Conservation (phyloP, 1,284 basidiomycete genomes). For the Volvariella surrecta region DNA sequence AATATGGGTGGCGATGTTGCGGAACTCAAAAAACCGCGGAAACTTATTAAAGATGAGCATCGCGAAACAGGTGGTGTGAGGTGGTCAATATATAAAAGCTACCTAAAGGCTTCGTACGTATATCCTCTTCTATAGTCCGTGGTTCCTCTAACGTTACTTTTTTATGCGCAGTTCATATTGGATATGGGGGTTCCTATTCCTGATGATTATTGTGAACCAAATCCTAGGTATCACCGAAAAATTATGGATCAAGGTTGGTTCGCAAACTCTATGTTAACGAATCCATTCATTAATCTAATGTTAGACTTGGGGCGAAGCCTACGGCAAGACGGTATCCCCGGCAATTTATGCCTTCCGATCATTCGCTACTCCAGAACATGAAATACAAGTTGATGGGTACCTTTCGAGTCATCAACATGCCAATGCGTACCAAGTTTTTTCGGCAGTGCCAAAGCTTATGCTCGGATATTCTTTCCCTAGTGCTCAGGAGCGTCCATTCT, state of each 20-base stretch:
- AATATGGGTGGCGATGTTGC: slow-evolving; percentile 5
- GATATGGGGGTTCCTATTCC: slow-evolving; percentile 46
- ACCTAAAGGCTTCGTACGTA: slow-evolving; percentile 58
- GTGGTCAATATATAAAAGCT: slow-evolving; percentile 72
- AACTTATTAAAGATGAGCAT: slow-evolving; percentile 63
- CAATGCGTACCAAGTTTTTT: slow-evolving; percentile 12
- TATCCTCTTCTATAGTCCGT: slow-evolving; percentile 4
- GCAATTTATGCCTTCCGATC: slow-evolving; percentile 21
- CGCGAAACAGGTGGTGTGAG: slow-evolving; percentile 71
- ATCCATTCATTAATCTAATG: background rate
- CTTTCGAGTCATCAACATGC: slow-evolving; percentile 25
- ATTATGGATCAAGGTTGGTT: slow-evolving; percentile 67
- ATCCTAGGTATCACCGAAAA: slow-evolving; percentile 49
- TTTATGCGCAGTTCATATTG: slow-evolving; percentile 44
- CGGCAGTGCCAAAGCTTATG: slow-evolving; percentile 14
- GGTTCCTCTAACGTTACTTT: background rate
- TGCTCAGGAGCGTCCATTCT: slow-evolving; percentile 48
- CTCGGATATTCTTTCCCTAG: slow-evolving; percentile 25
- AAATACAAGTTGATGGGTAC: slow-evolving; percentile 30
- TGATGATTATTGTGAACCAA: slow-evolving; percentile 44
- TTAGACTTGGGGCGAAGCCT: slow-evolving; percentile 58
- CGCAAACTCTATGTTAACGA: background rate
- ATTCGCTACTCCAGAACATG: slow-evolving; percentile 26
- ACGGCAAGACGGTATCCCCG: slow-evolving; percentile 21
- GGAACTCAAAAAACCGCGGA: slow-evolving; percentile 47